phyloP scores from a whole-genome alignment of 305 asterid species.

The Galium porrigens region DNA sequence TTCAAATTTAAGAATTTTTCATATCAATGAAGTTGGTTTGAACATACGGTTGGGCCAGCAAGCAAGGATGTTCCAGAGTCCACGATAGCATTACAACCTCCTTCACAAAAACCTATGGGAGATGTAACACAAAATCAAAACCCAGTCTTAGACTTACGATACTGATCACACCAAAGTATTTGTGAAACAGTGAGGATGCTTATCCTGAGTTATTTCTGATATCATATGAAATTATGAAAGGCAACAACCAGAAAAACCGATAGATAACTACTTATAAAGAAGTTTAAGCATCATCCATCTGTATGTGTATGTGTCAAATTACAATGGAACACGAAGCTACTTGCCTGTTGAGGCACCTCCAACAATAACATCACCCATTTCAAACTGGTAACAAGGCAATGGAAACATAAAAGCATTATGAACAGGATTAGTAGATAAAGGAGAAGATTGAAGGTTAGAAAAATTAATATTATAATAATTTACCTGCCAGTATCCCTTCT shows the following conservation, averaged over 20 bases:
- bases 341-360: conserved; percentile 71
- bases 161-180: neutral
- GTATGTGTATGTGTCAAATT: neutral
- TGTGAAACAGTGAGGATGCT: neutral
- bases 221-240: neutral
- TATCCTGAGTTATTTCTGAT: neutral
- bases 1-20: neutral
- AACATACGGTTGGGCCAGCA: conserved; percentile 78
- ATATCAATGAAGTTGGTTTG: conserved; percentile 6
- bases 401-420: neutral
- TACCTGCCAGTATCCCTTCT: conserved; percentile 96
- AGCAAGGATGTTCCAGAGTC: conserved; percentile 94
- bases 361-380: conserved; percentile 70
- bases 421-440: conserved; percentile 1
- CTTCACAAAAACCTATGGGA: conserved; percentile 53
- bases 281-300: neutral
- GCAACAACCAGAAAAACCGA: neutral
- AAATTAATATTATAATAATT: conserved; percentile 1
- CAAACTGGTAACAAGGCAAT: conserved; percentile 36
- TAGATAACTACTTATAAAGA: neutral
- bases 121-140: conserved; percentile 8
- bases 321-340: conserved; percentile 11
- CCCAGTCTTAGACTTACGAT: neutral
- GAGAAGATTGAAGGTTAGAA: neutral
- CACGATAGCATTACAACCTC: conserved; percentile 87